Percentiles rank a stretch among this genome's conserved stretches.
These are phyloP conservation scores for Smallanthus sonchifolius DNA, from an alignment of 129 eudicot genomes.

Conservation along the genomic window DNA sequence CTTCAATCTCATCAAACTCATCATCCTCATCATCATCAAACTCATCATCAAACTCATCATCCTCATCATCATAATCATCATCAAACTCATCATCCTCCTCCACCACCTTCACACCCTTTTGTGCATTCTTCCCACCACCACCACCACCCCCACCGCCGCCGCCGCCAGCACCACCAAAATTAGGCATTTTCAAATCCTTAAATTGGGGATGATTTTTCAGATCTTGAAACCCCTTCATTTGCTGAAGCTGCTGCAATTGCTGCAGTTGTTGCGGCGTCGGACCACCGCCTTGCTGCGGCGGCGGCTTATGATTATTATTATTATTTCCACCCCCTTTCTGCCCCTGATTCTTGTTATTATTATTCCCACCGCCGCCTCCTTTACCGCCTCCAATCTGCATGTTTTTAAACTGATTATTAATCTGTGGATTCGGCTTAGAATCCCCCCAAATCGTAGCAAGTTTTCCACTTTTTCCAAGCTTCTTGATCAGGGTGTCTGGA, in stretches of 20 bases:
- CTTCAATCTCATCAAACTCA: conserved; percentile 46
- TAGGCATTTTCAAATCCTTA: conserved; percentile 48
- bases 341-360: conserved; percentile 21
- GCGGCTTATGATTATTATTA: background rate
- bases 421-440: conserved; percentile 35
- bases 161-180: conserved; percentile 1
- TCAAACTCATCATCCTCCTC: conserved; percentile 43
- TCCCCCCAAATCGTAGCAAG: conserved; percentile 75
- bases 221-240: conserved; percentile 57
- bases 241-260: conserved; percentile 39
- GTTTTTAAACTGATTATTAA: conserved; percentile 63
- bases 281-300: conserved; percentile 21
- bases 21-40: conserved; percentile 33
- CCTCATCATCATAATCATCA: conserved; percentile 17
- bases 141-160: conserved; percentile 6
- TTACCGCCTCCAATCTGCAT: conserved; percentile 45
- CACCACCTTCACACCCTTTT: conserved; percentile 42
- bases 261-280: conserved; percentile 29
- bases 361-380: conserved; percentile 7
- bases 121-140: conserved; percentile 20
- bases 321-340: conserved; percentile 26
- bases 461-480: conserved; percentile 67
- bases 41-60: conserved; percentile 49
- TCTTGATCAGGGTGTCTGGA: conserved; percentile 64
- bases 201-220: conserved; percentile 47